Base-by-base conservation (phyloP, 805 yeast species). In the Saccharomycopsis sp. region DNA sequence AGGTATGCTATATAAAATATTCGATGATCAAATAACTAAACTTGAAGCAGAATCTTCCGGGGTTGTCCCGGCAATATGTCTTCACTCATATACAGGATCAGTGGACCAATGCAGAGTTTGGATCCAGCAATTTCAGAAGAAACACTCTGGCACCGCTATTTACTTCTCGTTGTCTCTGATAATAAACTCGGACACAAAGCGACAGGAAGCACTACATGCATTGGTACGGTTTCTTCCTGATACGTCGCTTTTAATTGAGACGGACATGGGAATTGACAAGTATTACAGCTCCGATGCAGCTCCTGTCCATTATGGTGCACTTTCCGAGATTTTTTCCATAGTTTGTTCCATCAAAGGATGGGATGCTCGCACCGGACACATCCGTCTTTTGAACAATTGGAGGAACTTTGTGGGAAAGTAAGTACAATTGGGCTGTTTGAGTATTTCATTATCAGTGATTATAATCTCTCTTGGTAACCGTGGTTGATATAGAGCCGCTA, bases 1-100 rank as follows among this genome's bases (percentile, higher is more conserved):
- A 60, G 89, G 91, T 0, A 66, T 73, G 3, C 67, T 87, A 14
- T 81, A 74, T 56, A 86, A 84, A 15, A 57, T 67, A 0, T 72
- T 83, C 2, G 67, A 65, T 17, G 56, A 58, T 52, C 25, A 57
- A 29, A 47, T 62, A n/a, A 50, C 22, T 15, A 12, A 19, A 34
- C 20, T 14, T 25, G 29, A 14, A 20, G 34, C 44, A 2, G 17
- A 52, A 51, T 19, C 38, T 7, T n/a, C 44, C 44, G 19, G 7
- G 38, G 63, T 64, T 1, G 68, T 69, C 9, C 69, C 78, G 2
- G 68, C 74, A 2, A 70, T 91, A 1, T 82, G 89, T 44, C 75
- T 94, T 23, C 98, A 93, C 68, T 89, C 97, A 0, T 94, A 84
- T 69, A 82, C 90, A 5, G 98, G 98, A 0, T 85, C 96, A 1